Base-by-base conservation (phyloP, 2,329 filamentous ascomycete genomes). In the Talaromyces sp. region DNA sequence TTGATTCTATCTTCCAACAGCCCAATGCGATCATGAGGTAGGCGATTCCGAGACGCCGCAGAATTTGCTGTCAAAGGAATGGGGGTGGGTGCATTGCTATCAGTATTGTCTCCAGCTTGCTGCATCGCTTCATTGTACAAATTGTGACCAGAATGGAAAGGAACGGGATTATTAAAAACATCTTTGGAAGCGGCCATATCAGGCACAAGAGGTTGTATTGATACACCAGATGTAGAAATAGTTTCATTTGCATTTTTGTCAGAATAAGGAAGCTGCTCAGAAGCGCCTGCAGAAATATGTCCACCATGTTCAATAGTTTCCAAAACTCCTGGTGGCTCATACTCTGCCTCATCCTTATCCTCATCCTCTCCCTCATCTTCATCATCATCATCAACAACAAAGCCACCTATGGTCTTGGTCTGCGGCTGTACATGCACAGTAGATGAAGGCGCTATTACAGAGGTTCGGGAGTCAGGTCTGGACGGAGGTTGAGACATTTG, bases 1-100 rank as follows among this genome's bases (percentile, higher is more conserved):
- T 88, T 87, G 72, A 97, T 88, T 69, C 93, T 87, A 72, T 94
- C 89, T 78, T 99, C 93, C 68, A 97, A 81, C 60, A 92, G 84
- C 59, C 88, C 86, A 66, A 93, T 81, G 63, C 83, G 84, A 75
- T 96, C 89, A 75, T 87, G 83, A 57, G 88, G 84, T 62, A 88
- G 76, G 62, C 85, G 82, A 64, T 81, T 78, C 69, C 74, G 77
- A 60, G 75, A 70, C 43, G 69, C 64, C 5, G 72, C 71, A 52
- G 81, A 75, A 60, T 70, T 67, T 63, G 70, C 40, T 10, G 50
- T 45, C 36, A 50, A 48, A 37, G 58, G 41, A 45, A 52, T 33
- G 5, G 58, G 69, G 57, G 70, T 73, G 63, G 71, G 67, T 53
- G 66, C 69, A 60, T 71, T 70, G 64, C 70, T 75, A 61, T 70